Evolutionary conservation across 352 stramenopile genomes (phyloP).

Genomic region (Pythium chondricola): DNA sequence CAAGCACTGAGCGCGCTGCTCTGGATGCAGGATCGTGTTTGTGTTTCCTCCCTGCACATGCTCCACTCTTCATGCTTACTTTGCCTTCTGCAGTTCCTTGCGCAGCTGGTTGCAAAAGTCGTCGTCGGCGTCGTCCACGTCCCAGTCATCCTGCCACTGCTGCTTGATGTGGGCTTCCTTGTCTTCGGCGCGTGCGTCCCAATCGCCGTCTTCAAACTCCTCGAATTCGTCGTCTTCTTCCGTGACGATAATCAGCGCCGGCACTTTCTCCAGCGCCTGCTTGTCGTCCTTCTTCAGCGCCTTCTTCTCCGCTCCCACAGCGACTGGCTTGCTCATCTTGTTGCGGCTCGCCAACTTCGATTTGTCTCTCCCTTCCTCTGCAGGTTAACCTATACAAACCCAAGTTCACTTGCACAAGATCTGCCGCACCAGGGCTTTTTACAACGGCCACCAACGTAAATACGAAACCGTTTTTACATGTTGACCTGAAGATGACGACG

Average conservation of each 20-base stretch:
- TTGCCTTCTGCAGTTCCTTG: conserved; percentile 84
- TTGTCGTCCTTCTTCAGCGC: conserved; percentile 16
- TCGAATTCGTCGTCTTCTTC: conserved; percentile 89
- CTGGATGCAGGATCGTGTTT: too few species aligned
- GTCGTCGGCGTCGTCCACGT: conserved; percentile 89
- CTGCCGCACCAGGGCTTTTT: conserved; percentile 1
- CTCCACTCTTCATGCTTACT: too few species aligned
- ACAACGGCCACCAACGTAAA: neutral
- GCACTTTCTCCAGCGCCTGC: conserved; percentile 43
- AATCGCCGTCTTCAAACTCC: conserved; percentile 83
- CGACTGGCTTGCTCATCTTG: conserved; percentile 14
- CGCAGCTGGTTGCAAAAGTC: conserved; percentile 91
- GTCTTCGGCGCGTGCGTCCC: conserved; percentile 68
- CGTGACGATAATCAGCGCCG: conserved; percentile 69
- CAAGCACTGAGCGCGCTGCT: too few species aligned
- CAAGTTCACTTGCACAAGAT: conserved; percentile 11
- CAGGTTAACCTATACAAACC: conserved; percentile 2
- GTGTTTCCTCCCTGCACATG: too few species aligned
- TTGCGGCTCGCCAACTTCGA: neutral
- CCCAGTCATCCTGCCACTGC: conserved; percentile 92
- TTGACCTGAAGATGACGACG: neutral
- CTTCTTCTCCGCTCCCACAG: neutral
- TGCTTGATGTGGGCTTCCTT: conserved; percentile 81
- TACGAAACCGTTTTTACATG: conserved; percentile 6
- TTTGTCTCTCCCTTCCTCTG: conserved; percentile 3